Base-by-base conservation (phyloP, 352 stramenopile species). In the Phytophthora hybrid region DNA sequence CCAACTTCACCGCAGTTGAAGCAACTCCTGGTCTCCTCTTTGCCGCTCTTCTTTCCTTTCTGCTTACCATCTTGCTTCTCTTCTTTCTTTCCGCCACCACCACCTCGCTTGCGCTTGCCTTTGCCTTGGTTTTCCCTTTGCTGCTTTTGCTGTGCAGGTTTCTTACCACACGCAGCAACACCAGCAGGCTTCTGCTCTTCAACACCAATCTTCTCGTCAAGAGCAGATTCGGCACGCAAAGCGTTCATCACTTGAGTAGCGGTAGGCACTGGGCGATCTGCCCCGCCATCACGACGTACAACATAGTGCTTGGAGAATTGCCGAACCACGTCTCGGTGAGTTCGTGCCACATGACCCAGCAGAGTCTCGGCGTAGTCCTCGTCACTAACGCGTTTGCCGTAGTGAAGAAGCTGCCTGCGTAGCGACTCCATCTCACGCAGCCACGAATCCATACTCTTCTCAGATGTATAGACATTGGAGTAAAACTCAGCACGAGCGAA, bases 221-320 rank as follows among this genome's bases (percentile, higher is more conserved):
- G n/a, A n/a, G n/a, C n/a, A n/a, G n/a, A n/a, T n/a, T n/a, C n/a
- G n/a, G n/a, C n/a, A n/a, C n/a, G n/a, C 16, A 44, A 13, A 2
- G 37, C 37, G 16, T 44, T 44, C 37, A 44, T 44, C 16, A 44
- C 37, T 44, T 44, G 37, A 4, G 39, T 44, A n/a, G 51, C 47
- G 31, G 39, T 69, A 16, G 66, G 66, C 1, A 60, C 41, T 14
- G 49, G 37, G 37, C 37, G 11, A 18, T 44, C 37, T 7, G 37
- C 37, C 9, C 37, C 37, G 18, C 37, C 37, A 46, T 46, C 66
- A 59, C 58, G 19, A 13, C 57, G 39, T 3, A 73, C 66, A 46
- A 60, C 32, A 16, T 69, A 74, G 21, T 74, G 53, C 31, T 60
- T 63, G 1, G 52, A 68, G 21, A 63, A 63, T 31, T 73, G 59